Conservation (phyloP, 2,329 filamentous ascomycete genomes). For the Paecilomyces variotii region DNA sequence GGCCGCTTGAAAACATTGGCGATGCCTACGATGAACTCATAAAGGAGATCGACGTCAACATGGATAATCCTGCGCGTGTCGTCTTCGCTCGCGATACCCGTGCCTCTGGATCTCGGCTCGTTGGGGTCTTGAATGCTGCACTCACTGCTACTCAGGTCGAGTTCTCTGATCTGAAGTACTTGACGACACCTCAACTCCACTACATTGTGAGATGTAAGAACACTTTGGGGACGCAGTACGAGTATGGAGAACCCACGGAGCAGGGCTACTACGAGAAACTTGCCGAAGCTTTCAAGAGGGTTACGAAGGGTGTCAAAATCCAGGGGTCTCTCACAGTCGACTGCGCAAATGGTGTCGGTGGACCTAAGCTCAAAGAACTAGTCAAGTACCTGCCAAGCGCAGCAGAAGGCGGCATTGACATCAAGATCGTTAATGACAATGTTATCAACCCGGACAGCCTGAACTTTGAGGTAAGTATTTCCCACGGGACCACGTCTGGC, state of each 20-base stretch:
- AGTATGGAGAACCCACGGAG: conserved; percentile 85
- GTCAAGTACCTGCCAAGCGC: conserved; percentile 70
- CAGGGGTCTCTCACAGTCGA: conserved; percentile 74
- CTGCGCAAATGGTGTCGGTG: conserved; percentile 94
- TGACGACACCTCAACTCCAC: conserved; percentile 96
- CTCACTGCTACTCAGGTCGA: conserved; percentile 67
- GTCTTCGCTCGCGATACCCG: conserved; percentile 89
- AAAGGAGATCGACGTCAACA: conserved; percentile 66
- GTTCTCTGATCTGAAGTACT: conserved; percentile 75
- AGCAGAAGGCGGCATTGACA: conserved; percentile 61
- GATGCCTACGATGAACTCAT: conserved; percentile 70
- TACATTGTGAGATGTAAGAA: conserved; percentile 94
- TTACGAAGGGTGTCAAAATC: conserved; percentile 69
- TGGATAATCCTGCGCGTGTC: conserved; percentile 63
- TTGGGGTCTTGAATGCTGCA: conserved; percentile 69
- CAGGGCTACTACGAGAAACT: conserved; percentile 94
- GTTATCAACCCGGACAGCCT: conserved; percentile 81
- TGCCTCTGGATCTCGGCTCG: conserved; percentile 79
- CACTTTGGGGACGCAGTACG: conserved; percentile 75
- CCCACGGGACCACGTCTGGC: background rate
- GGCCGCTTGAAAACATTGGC: conserved; percentile 64
- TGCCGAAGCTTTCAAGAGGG: conserved; percentile 70
- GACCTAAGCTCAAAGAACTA: conserved; percentile 78
- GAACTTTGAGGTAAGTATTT: conserved; percentile 66
- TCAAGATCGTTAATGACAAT: conserved; percentile 87